Conservation (phyloP, 2,329 filamentous ascomycete species). For the Dactylellina drechsleri region DNA sequence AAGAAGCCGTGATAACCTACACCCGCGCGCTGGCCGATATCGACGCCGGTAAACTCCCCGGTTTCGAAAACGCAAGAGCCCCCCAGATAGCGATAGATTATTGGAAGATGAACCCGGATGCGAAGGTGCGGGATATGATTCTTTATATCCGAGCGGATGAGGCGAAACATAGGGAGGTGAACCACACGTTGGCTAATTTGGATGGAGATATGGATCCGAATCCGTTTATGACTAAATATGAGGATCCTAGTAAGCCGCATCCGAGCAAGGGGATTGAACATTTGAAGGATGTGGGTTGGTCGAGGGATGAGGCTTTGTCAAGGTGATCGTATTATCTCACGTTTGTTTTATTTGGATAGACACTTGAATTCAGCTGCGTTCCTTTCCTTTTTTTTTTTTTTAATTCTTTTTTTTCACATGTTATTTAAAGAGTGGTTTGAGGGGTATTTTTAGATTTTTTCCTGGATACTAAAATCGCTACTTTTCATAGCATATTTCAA, state of each 20-base stretch:
- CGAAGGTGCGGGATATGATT: conserved; percentile 85
- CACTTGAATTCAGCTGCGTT: not conserved
- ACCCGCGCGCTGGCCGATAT: conserved; percentile 87
- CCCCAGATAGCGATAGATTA: conserved; percentile 91
- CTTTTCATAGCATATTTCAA: too few relatives aligned
- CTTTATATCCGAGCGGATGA: conserved; percentile 91
- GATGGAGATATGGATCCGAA: conserved; percentile 88
- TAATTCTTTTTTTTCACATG: too few relatives aligned
- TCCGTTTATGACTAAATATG: conserved; percentile 86
- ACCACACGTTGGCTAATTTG: conserved; percentile 91
- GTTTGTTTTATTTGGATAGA: too few relatives aligned
- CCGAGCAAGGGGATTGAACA: conserved; percentile 75
- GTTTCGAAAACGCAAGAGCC: conserved; percentile 80
- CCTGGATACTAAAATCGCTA: too few relatives aligned
- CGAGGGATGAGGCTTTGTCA: conserved; percentile 73
- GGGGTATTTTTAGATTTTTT: too few relatives aligned
- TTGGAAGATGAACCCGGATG: conserved; percentile 88
- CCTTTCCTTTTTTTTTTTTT: not conserved
- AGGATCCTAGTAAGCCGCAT: conserved; percentile 73
- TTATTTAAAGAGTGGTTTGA: too few relatives aligned
- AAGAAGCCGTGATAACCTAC: conserved; percentile 96
- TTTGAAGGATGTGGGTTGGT: conserved; percentile 78
- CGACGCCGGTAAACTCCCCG: conserved; percentile 82
- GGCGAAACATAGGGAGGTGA: conserved; percentile 90
- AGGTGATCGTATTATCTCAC: conserved; percentile 4